phyloP scores from a whole-genome alignment of 208 protist genomes.

The Endotrypanum monterogeii region DNA sequence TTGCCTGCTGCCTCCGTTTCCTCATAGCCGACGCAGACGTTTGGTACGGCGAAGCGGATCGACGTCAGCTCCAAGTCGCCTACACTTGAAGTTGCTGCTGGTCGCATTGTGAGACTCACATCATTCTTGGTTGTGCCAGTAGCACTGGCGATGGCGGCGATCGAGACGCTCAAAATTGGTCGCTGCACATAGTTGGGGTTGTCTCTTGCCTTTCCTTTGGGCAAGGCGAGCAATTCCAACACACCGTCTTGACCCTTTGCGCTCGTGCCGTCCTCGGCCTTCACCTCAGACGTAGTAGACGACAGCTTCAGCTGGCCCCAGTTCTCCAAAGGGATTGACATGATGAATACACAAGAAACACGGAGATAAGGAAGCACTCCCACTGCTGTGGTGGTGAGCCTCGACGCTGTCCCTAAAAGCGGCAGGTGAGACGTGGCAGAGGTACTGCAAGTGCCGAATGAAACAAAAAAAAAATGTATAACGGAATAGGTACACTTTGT shows the following conservation, averaged over 20 bases:
- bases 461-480: background rate
- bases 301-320: slow-evolving; percentile 70
- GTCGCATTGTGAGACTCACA: slow-evolving; percentile 65
- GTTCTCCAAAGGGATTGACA: slow-evolving; percentile 71
- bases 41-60: slow-evolving; percentile 82
- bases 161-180: slow-evolving; percentile 66
- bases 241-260: slow-evolving; percentile 23
- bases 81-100: slow-evolving; percentile 7
- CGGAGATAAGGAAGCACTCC: background rate
- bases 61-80: slow-evolving; percentile 65
- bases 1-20: slow-evolving; percentile 83
- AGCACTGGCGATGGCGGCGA: slow-evolving; percentile 67
- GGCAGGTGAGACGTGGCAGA: background rate
- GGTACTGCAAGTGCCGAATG: background rate
- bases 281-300: slow-evolving; percentile 27
- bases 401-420: background rate
- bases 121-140: slow-evolving; percentile 84
- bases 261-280: slow-evolving; percentile 27
- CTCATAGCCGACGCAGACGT: slow-evolving; percentile 83
- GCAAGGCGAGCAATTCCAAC: slow-evolving; percentile 60
- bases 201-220: slow-evolving; percentile 54
- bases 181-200: slow-evolving; percentile 49
- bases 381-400: background rate
- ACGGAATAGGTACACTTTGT: too few relatives aligned
- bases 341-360: background rate